Evolutionary conservation across 768 basidiomycete genomes (phyloP).

Genomic region (Mycena rosella): DNA sequence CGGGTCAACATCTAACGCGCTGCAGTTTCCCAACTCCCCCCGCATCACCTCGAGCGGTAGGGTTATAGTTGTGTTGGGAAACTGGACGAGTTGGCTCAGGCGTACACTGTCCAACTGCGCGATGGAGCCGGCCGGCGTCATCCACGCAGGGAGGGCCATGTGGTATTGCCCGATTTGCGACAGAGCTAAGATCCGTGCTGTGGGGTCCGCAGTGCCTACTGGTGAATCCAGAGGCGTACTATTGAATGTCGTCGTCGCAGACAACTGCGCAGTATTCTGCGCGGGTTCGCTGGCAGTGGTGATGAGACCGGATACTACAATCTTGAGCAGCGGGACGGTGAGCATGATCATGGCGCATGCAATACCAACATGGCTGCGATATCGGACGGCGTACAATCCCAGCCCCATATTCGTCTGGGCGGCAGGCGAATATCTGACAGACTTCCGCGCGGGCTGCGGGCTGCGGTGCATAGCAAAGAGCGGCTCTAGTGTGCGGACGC

Average conservation of each 20-base stretch:
- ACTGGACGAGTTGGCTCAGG: background rate
- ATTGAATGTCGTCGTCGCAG: constrained; percentile 9
- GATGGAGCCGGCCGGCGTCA: constrained; percentile 6
- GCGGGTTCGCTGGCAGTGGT: background rate
- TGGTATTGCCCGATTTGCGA: constrained; percentile 20
- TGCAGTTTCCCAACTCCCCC: constrained; percentile 13
- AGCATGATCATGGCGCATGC: constrained; percentile 2
- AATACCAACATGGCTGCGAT: constrained; percentile 12
- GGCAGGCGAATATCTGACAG: constrained; percentile 22
- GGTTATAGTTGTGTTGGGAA: constrained; percentile 10
- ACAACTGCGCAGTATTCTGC: background rate
- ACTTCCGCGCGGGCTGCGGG: constrained; percentile 20
- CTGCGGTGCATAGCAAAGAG: constrained; percentile 12
- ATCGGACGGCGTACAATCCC: constrained; percentile 4
- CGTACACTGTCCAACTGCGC: background rate
- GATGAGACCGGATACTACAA: constrained; percentile 20
- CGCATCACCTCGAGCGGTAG: constrained; percentile 19
- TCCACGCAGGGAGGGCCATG: constrained; percentile 20
- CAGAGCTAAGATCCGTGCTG: constrained; percentile 13
- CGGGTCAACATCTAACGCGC: background rate
- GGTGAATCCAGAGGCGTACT: background rate
- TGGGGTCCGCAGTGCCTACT: background rate
- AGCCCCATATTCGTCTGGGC: constrained; percentile 4
- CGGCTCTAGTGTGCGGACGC: constrained; percentile 13
- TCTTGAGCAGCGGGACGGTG: constrained; percentile 18